Percentiles rank a stretch among this genome's conserved stretches.
phyloP scores from a whole-genome alignment of 192 early-diverging fungal species.

The Podila horticola region DNA sequence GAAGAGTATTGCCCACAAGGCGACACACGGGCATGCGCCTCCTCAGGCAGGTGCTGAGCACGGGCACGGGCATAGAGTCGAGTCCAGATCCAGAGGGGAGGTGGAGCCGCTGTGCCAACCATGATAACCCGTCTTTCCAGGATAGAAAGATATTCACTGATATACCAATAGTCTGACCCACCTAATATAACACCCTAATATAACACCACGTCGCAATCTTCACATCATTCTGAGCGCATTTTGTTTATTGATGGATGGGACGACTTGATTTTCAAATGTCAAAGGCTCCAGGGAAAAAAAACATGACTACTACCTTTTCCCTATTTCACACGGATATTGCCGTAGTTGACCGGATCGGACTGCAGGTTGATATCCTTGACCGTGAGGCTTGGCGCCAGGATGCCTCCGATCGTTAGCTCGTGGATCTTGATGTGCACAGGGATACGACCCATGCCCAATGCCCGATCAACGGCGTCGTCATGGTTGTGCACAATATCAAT shows the following conservation, averaged over 20 bases:
- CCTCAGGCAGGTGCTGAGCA: background rate
- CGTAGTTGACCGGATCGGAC: constrained; percentile 16
- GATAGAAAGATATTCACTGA: too few species aligned
- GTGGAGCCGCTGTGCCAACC: too few species aligned
- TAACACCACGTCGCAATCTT: too few species aligned
- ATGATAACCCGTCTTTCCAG: too few species aligned
- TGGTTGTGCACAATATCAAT: background rate
- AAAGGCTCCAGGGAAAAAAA: background rate
- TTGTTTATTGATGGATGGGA: too few species aligned
- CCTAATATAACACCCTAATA: too few species aligned
- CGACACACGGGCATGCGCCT: background rate
- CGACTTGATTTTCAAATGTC: background rate
- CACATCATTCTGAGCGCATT: too few species aligned
- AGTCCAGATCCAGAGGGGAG: background rate
- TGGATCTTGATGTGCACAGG: constrained; percentile 30
- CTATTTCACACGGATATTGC: constrained; percentile 11
- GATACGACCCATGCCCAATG: constrained; percentile 5
- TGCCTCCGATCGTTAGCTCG: constrained; percentile 19
- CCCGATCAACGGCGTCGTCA: background rate
- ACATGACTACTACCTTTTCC: background rate
- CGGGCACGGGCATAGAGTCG: background rate
- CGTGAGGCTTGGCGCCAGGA: background rate
- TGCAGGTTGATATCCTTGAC: constrained; percentile 4
- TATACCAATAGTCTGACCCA: too few species aligned
- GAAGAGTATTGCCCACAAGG: constrained; percentile 26